Conservation (phyloP, 352 stramenopile genomes). For the Phytophthora parvispora region DNA sequence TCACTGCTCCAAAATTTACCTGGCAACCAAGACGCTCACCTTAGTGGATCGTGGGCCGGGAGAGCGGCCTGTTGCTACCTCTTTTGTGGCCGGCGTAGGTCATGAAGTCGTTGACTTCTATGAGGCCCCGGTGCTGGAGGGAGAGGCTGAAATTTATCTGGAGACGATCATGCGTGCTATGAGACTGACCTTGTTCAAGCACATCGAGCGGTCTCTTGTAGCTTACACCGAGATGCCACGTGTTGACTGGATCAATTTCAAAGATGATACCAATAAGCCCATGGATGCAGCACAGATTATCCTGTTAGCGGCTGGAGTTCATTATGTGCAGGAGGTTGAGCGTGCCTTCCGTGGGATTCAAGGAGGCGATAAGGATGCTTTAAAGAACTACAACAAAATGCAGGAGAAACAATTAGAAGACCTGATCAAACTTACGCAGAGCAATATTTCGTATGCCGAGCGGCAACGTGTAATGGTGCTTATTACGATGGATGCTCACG, state of each 20-base stretch:
- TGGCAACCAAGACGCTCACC: slow-evolving; percentile 94
- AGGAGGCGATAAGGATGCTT: slow-evolving; percentile 83
- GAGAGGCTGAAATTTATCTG: slow-evolving; percentile 98
- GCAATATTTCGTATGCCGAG: slow-evolving; percentile 93
- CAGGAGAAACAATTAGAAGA: slow-evolving; percentile 96
- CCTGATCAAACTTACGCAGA: slow-evolving; percentile 94
- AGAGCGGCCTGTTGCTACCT: slow-evolving; percentile 86
- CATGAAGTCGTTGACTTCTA: slow-evolving; percentile 96
- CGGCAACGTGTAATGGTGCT: slow-evolving; percentile 96
- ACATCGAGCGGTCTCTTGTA: slow-evolving; percentile 94
- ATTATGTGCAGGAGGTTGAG: slow-evolving; percentile 96
- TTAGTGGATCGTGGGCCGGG: slow-evolving; percentile 70
- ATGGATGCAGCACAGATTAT: slow-evolving; percentile 97
- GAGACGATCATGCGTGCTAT: slow-evolving; percentile 96
- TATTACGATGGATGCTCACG: slow-evolving; percentile 97
- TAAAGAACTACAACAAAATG: slow-evolving; percentile 93
- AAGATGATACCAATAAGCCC: slow-evolving; percentile 88
- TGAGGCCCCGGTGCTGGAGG: slow-evolving; percentile 93
- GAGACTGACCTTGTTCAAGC: slow-evolving; percentile 95
- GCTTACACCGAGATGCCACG: slow-evolving; percentile 93
- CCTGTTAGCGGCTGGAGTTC: slow-evolving; percentile 92
- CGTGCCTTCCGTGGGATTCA: slow-evolving; percentile 82
- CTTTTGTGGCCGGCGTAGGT: slow-evolving; percentile 96
- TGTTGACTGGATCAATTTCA: slow-evolving; percentile 97
- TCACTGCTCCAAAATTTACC: slow-evolving; percentile 97